Evolutionary conservation across 768 basidiomycete species (phyloP).

Genomic region (Termitomyces sp.): DNA sequence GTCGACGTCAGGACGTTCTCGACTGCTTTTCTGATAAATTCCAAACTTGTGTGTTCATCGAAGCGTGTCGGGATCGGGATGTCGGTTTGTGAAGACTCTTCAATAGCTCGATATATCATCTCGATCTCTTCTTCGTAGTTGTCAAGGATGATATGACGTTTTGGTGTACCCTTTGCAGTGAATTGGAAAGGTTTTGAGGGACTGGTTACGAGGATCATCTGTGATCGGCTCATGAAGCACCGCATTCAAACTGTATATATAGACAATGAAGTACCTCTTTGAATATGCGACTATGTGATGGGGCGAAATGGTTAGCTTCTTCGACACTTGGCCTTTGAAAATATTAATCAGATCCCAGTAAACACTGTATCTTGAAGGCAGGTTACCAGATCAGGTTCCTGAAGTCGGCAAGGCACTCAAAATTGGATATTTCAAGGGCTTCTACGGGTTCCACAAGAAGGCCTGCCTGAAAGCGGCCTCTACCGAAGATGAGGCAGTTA

Average conservation of each 20-base stretch:
- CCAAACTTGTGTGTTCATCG: background rate
- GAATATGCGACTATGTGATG: background rate
- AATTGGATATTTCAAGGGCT: no score
- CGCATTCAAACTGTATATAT: background rate
- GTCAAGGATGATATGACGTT: no score
- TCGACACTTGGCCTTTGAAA: no score
- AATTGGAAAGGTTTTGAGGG: background rate
- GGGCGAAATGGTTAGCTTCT: background rate
- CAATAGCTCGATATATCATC: no score
- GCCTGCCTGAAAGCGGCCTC: no score
- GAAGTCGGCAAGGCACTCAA: no score
- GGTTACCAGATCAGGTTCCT: no score
- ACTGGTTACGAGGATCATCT: background rate
- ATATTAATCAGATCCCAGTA: no score
- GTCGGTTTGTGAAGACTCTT: background rate
- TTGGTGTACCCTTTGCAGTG: background rate
- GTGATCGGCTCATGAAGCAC: background rate
- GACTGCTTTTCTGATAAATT: background rate
- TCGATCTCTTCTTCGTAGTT: no score
- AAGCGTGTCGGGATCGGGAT: background rate
- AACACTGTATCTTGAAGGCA: no score
- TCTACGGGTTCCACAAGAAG: no score
- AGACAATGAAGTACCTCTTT: background rate
- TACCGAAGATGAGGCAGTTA: no score
- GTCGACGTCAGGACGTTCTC: background rate